These are phyloP conservation scores for Podaxis sp. DNA, from an alignment of 768 basidiomycete species.

Conservation along the genomic window DNA sequence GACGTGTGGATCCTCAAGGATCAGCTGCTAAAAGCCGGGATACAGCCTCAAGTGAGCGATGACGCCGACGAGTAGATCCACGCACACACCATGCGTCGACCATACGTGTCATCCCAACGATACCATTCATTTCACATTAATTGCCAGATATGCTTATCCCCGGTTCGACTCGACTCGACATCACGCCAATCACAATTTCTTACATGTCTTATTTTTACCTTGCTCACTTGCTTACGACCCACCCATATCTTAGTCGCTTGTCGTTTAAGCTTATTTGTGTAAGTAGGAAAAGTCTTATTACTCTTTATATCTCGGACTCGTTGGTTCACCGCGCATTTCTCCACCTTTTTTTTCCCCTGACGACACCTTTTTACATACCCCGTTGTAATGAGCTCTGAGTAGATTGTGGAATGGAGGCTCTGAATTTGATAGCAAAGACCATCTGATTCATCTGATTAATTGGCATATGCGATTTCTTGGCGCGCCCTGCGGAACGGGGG, in stretches of 20 bases:
- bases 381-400: constrained; percentile 2
- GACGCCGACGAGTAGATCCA: constrained; percentile 7
- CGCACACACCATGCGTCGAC: neutral
- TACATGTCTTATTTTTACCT: neutral
- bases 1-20: constrained; percentile 53
- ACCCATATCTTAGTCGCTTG: neutral
- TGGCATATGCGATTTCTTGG: neutral
- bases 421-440: neutral
- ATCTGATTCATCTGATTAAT: neutral
- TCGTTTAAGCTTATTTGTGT: constrained; percentile 12
- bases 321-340: neutral
- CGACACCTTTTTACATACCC: constrained; percentile 6
- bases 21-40: constrained; percentile 30
- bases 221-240: neutral
- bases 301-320: constrained; percentile 1
- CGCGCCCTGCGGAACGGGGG: neutral
- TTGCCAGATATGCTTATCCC: neutral
- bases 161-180: neutral
- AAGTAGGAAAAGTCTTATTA: constrained; percentile 5
- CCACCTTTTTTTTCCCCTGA: neutral
- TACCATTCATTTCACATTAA: neutral
- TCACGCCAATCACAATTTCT: neutral
- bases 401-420: neutral
- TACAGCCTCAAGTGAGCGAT: constrained; percentile 10
- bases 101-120: neutral